Evolutionary conservation across 179 eudicot genomes (phyloP).

Genomic region (Beta macrorhiza): DNA sequence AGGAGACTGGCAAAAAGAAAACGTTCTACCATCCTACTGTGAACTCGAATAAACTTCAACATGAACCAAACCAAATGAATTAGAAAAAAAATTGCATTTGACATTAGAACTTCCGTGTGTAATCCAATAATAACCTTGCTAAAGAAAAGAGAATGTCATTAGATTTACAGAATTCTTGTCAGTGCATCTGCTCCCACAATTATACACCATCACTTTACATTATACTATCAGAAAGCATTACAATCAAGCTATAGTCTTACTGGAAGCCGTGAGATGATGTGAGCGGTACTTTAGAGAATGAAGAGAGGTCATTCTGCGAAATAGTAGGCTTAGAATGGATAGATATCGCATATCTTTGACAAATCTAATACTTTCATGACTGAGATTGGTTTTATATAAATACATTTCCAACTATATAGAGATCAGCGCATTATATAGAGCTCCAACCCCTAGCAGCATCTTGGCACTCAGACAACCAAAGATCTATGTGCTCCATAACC

Average conservation of each 20-base stretch:
- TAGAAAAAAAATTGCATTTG: neutral
- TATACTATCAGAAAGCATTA: neutral
- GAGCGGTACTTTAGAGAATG: neutral
- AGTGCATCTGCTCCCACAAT: neutral
- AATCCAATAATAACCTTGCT: neutral
- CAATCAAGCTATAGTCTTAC: neutral
- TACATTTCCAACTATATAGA: neutral
- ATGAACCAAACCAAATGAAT: neutral
- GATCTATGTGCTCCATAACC: constrained; percentile 64
- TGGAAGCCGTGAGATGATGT: neutral
- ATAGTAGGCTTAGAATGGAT: neutral
- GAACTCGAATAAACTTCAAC: too few relatives aligned
- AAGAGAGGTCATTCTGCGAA: neutral
- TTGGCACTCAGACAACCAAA: constrained; percentile 90
- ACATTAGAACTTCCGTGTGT: neutral
- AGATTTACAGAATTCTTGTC: neutral
- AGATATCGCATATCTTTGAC: neutral
- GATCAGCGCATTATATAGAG: constrained; percentile 31
- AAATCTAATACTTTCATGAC: neutral
- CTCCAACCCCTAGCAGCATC: constrained; percentile 50
- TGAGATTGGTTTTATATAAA: neutral
- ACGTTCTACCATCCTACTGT: too few relatives aligned
- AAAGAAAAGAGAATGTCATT: neutral
- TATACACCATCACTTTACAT: neutral
- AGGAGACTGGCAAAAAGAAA: neutral